Conservation (phyloP, 2,329 filamentous ascomycete genomes). For the Microsporum canis region DNA sequence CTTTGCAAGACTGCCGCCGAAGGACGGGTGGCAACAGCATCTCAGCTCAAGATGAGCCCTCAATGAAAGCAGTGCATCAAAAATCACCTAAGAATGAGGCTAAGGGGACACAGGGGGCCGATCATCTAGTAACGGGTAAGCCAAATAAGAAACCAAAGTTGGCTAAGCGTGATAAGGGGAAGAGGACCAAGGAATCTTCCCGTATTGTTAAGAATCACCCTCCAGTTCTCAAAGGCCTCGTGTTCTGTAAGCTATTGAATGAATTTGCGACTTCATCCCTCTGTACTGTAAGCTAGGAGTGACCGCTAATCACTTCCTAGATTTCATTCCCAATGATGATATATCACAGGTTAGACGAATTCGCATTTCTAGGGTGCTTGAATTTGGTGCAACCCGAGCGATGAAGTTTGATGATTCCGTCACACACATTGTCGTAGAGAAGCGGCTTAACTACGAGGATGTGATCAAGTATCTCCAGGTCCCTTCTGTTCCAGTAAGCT, state of each 20-base stretch:
- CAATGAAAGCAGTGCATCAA: background rate
- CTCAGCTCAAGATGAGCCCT: background rate
- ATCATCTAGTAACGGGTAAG: background rate
- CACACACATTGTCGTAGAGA: slow-evolving; percentile 74
- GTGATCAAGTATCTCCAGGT: slow-evolving; percentile 47
- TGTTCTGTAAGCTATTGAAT: slow-evolving; percentile 41
- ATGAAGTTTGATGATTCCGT: slow-evolving; percentile 45
- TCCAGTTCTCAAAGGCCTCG: slow-evolving; percentile 46
- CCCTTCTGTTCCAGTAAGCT: slow-evolving; percentile 38
- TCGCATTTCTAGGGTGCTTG: slow-evolving; percentile 62
- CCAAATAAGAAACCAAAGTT: background rate
- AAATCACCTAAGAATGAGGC: background rate
- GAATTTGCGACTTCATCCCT: background rate
- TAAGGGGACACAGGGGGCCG: background rate
- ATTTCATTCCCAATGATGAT: slow-evolving; percentile 74
- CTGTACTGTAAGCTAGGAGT: slow-evolving; percentile 2
- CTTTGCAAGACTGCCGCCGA: slow-evolving; percentile 11
- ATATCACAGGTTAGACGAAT: slow-evolving; percentile 53
- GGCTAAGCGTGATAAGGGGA: background rate
- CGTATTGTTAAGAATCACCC: background rate
- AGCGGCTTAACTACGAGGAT: slow-evolving; percentile 51
- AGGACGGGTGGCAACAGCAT: background rate
- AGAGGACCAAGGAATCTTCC: slow-evolving; percentile 21
- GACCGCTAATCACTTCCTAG: slow-evolving; percentile 20
- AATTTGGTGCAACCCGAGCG: slow-evolving; percentile 65